A percentile compares a stretch with the other conserved stretches of the same genome.
These are phyloP conservation scores for Ceratocystis destructans DNA, from an alignment of 2,329 filamentous ascomycete genomes.

Conservation along the genomic window DNA sequence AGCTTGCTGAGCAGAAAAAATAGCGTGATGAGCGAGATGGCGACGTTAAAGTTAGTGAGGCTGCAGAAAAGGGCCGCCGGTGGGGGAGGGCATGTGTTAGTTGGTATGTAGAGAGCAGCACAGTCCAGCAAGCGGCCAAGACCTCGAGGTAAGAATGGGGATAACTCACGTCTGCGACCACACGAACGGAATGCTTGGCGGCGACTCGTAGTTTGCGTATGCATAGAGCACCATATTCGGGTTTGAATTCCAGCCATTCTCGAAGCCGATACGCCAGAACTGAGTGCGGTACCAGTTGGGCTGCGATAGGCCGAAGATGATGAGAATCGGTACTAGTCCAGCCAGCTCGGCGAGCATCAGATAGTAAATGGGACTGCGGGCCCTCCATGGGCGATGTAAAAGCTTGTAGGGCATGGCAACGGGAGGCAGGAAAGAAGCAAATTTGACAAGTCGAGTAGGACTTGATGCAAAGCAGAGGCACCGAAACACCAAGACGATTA, in stretches of 20 bases:
- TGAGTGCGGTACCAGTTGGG: conserved; percentile 58
- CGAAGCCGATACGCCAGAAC: conserved; percentile 59
- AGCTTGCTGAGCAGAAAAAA: conserved; percentile 62
- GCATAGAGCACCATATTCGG: conserved; percentile 57
- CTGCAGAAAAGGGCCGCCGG: conserved; percentile 29
- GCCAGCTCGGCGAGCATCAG: conserved; percentile 53
- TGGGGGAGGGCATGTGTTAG: background rate
- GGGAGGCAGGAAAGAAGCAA: background rate
- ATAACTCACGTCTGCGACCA: conserved; percentile 57
- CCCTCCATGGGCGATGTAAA: conserved; percentile 46
- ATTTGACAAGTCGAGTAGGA: background rate
- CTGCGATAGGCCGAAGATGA: conserved; percentile 59
- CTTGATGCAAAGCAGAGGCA: background rate
- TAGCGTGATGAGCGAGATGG: conserved; percentile 60
- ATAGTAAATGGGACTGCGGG: conserved; percentile 44
- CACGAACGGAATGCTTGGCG: conserved; percentile 50
- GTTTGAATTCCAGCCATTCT: conserved; percentile 60
- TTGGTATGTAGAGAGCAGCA: background rate
- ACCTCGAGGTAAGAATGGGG: background rate
- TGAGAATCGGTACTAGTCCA: conserved; percentile 50
- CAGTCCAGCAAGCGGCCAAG: no score
- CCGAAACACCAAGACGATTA: background rate
- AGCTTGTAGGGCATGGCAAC: conserved; percentile 34
- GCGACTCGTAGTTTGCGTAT: conserved; percentile 54
- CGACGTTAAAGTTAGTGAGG: conserved; percentile 61